Base-by-base conservation (phyloP, 129 eudicot genomes). In the Escallonia rubra region DNA sequence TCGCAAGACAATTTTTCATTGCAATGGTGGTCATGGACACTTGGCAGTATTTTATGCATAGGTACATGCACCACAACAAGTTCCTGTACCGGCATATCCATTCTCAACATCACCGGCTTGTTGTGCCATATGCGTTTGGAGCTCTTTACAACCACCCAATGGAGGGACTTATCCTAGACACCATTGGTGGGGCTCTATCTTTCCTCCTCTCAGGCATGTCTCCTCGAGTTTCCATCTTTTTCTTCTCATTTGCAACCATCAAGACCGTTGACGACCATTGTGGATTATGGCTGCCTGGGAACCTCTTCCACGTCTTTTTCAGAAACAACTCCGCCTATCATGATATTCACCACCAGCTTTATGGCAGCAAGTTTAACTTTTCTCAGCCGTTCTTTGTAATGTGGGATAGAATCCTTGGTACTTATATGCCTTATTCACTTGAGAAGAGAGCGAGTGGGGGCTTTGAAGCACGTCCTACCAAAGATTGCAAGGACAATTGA, bases 211-310 rank as follows among this genome's bases (percentile, higher is more conserved):
- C 96, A 14, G 97, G 97, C 83, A 91, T 91, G 97, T 85, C 97
- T 41, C 93, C 97, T 59, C 81, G 96, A 44, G 61, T 88, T 51
- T 91, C 97, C 64, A 91, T 91, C 70, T 91, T 91, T 86, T 91
- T 91, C 83, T 91, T 91, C 77, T 87, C 97, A 16, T 91, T 91
- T 75, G 97, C 97, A 41, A 91, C 97, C 61, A 75, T 91, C 41
- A 91, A 91, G 72, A 91, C 96, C 4, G 94, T 91, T 49, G 97
- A 91, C 53, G 97, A 91, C 66, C 97, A 91, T 68, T 91, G 97
- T 54, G 97, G 97, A 43, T 74, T 91, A 43, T 83, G 89, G 97
- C 80, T 91, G 41, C 96, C 96, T 8, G 90, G 97, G 54, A 91
- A 91, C 72, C 90, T 80, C 43, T 91, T 91, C 78, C 97, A 91